Base-by-base conservation (phyloP, 2,329 filamentous ascomycete species). In the Aspergillus jensenii region DNA sequence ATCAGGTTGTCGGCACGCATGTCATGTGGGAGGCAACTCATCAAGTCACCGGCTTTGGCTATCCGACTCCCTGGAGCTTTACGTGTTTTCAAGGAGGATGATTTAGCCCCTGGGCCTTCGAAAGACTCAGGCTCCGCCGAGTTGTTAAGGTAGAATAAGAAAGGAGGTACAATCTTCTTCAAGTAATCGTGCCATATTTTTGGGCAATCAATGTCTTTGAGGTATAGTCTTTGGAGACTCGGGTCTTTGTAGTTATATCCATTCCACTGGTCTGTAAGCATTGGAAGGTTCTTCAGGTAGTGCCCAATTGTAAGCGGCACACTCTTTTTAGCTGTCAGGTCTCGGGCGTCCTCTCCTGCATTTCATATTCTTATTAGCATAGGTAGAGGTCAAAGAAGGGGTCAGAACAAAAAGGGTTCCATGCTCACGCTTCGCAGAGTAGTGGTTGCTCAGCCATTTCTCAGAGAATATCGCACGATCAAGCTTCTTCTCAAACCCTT, bases 201-300 rank as follows among this genome's bases (percentile, higher is more conserved):
- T 0, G 95, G 95, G 65, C 93, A 97, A 72, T 99, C 95, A 59
- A 99, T 97, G 70, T 99, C 95, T 70, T 99, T 99, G 23, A 98
- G 78, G 71, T 99, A 99, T 2, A 98, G 85, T 12, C 95, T 86
- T 71, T 99, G 95, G 21, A 90, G 83, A 39, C 86, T 84, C 60
- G 90, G 86, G 62, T 96, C 90, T 59, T 87, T 87, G 71, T 89
- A 96, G 62, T 90, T 93, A 47, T 81, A 82, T 0, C 85, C 79
- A 8, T 82, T 89, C 80, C 91, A 96, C 71, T 96, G 91, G 51
- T 93, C 88, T 1, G 93, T 87, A 33, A 98, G 84, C 64, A 90
- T 86, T 41, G 85, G 84, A 89, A 98, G 90, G 51, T 92, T 93
- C 62, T 90, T 89, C 35, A 99, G 78, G 74, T 99, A 99, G 73